phyloP scores from a whole-genome alignment of 768 basidiomycete genomes.

The Lanmaoa rubissima region DNA sequence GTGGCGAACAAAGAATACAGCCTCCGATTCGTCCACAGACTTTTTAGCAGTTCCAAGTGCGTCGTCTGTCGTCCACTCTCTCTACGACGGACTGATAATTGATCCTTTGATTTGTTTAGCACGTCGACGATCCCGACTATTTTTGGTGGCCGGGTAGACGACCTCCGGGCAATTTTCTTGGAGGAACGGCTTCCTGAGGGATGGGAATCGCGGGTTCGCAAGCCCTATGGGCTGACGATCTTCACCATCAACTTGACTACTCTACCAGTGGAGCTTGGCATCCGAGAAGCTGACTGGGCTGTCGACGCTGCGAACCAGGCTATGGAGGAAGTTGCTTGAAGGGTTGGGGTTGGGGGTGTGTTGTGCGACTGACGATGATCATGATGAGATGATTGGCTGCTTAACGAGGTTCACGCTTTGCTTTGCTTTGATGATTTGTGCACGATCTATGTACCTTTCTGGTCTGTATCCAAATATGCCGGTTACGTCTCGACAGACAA shows the following conservation, averaged over 20 bases:
- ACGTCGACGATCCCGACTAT: conserved; percentile 60
- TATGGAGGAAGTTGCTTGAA: background rate
- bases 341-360: background rate
- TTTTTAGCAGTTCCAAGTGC: conserved; percentile 69
- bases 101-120: conserved; percentile 32
- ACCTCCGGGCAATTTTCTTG: conserved; percentile 49
- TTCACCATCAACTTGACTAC: conserved; percentile 44
- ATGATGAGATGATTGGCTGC: background rate
- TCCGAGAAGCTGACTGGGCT: conserved; percentile 17
- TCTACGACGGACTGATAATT: background rate
- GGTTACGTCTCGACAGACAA: background rate
- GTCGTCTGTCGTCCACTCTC: conserved; percentile 19
- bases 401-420: background rate
- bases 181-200: conserved; percentile 69
- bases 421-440: background rate
- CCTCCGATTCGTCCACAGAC: conserved; percentile 48
- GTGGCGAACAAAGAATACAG: conserved; percentile 56
- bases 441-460: background rate
- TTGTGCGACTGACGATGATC: background rate
- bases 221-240: conserved; percentile 58
- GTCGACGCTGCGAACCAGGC: background rate
- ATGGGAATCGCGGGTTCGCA: conserved; percentile 63
- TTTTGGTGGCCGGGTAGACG: conserved; percentile 59
- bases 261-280: conserved; percentile 2
- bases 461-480: background rate